Evolutionary conservation across 108 stramenopile species (phyloP).

Genomic region (Pelagomonas calceolata): DNA sequence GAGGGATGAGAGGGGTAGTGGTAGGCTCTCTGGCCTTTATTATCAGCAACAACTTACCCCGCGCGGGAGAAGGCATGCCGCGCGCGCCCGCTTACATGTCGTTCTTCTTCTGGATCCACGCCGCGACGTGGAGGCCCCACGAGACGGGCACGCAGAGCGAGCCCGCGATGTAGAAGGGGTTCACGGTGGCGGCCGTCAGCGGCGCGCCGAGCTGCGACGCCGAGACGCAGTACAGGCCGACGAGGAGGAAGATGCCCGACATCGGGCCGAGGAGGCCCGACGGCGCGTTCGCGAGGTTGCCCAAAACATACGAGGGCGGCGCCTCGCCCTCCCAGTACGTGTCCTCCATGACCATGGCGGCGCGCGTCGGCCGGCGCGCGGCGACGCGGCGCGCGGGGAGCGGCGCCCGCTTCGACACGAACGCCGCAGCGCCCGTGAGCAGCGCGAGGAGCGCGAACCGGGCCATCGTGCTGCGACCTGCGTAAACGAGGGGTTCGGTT

Average conservation of each 20-base stretch:
- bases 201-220: conserved; percentile 35
- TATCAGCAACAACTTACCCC: too few species aligned
- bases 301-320: not conserved
- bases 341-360: not conserved
- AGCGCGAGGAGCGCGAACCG: too few species aligned
- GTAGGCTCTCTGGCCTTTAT: too few species aligned
- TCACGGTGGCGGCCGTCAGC: conserved; percentile 17
- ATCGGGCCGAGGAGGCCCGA: conserved; percentile 24
- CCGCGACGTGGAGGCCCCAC: conserved; percentile 39
- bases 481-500: too few species aligned
- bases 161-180: conserved; percentile 28
- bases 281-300: conserved; percentile 3
- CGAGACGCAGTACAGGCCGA: conserved; percentile 38
- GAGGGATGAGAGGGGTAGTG: too few species aligned
- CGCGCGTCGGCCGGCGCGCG: too few species aligned
- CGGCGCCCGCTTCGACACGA: too few species aligned
- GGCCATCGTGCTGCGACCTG: too few species aligned
- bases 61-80: too few species aligned
- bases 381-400: too few species aligned
- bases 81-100: conserved; percentile 17
- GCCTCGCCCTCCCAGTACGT: conserved; percentile 1
- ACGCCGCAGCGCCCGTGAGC: too few species aligned
- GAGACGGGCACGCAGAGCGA: conserved; percentile 31
- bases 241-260: conserved; percentile 24
- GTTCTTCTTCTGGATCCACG: conserved; percentile 46